Base-by-base conservation (phyloP, 352 stramenopile species). In the Pythium sukuiense region DNA sequence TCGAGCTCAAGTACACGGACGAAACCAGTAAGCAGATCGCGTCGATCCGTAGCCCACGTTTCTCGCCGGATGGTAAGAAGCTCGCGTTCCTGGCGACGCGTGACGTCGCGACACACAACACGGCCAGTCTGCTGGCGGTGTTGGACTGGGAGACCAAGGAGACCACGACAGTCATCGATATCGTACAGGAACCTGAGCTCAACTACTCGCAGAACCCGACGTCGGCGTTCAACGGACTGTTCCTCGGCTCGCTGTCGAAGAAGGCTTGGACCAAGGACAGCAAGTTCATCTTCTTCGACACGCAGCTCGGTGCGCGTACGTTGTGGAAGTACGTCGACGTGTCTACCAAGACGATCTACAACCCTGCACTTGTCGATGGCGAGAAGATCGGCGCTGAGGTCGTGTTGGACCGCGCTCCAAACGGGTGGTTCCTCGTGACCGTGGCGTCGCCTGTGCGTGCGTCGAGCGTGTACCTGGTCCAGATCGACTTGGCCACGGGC, bases 241-340 rank as follows among this genome's bases (percentile, higher is more conserved):
- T 89, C 58, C 77, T 73, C n/a, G 71, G 74, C 29, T 77, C 79
- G 27, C 65, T 93, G 30, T 61, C 65, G 29, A 59, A 71, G 49
- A 82, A 79, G 16, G 81, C 76, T 5, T 93, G 85, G 85, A 87
- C 81, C 2, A 48, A 60, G 9, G 81, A 93, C 59, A 56, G 74
- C 3, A 75, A 80, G 37, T 79, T 67, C 61, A 76, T 93, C 52
- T 89, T 87, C 57, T 81, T 92, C 32, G 76, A 81, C 61, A 87
- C 83, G n/a, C 81, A 89, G 41, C 71, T 93, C 26, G 85, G 83
- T 12, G 79, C 80, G 62, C 81, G 85, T 30, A 53, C 63, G 27
- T 29, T 92, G 7, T 93, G 85, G 85, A 93, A 92, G 66, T 81
- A 81, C 46, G 79, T 90, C 7, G 69, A 90, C 27, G 81, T 90